phyloP scores from a whole-genome alignment of 768 basidiomycete genomes.

The Tricholoma terreum region DNA sequence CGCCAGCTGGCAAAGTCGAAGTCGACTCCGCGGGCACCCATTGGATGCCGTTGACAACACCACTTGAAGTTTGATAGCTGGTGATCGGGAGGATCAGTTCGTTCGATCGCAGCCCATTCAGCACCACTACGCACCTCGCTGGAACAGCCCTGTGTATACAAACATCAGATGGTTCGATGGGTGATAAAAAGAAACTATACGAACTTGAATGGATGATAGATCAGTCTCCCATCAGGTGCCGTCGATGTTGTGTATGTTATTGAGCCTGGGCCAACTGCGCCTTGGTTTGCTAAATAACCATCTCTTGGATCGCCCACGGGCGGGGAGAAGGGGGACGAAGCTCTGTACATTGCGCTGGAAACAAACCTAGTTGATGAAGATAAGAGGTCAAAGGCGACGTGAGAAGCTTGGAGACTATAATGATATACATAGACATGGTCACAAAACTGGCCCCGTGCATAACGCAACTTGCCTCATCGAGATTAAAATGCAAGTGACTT shows the following conservation, averaged over 20 bases:
- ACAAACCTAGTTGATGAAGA: constrained; percentile 4
- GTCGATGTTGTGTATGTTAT: constrained; percentile 70
- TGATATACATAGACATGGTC: not conserved
- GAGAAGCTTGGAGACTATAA: not conserved
- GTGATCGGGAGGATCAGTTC: constrained; percentile 21
- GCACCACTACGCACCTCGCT: constrained; percentile 52
- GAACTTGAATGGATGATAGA: constrained; percentile 76
- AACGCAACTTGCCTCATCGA: constrained; percentile 5
- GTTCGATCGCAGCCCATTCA: constrained; percentile 3
- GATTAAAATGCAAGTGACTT: no score
- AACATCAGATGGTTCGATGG: constrained; percentile 18
- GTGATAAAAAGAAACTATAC: constrained; percentile 20
- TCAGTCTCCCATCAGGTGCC: constrained; percentile 55
- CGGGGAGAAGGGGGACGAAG: constrained; percentile 28
- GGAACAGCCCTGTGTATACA: constrained; percentile 60
- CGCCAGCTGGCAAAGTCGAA: constrained; percentile 54
- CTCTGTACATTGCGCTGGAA: constrained; percentile 28
- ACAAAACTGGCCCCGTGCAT: no score
- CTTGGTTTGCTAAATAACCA: constrained; percentile 11
- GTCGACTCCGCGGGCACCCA: constrained; percentile 73
- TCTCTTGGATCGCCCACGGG: constrained; percentile 10
- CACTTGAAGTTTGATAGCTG: constrained; percentile 72
- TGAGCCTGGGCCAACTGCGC: constrained; percentile 53
- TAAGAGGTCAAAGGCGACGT: not conserved
- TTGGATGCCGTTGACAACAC: constrained; percentile 63